phyloP scores from a whole-genome alignment of 2,329 filamentous ascomycete genomes.

The Alternaria gansuensis region DNA sequence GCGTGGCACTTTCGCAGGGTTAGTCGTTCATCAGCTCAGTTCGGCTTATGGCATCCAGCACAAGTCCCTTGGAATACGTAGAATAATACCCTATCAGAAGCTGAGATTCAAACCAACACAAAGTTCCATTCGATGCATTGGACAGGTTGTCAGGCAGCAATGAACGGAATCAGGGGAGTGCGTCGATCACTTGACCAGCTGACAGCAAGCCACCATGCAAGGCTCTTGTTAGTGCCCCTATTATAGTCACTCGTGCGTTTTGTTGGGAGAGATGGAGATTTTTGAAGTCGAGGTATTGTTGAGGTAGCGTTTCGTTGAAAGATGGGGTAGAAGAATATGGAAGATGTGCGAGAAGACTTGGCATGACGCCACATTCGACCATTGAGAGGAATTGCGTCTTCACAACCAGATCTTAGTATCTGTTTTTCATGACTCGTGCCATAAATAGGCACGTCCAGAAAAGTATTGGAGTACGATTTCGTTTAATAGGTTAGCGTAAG shows the following conservation, averaged over 20 bases:
- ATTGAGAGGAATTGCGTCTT: not conserved
- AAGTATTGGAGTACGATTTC: not conserved
- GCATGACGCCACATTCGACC: not conserved
- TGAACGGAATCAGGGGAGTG: not conserved
- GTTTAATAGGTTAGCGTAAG: not conserved
- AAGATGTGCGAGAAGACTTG: not conserved
- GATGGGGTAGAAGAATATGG: not conserved
- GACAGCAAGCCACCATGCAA: conserved; percentile 4
- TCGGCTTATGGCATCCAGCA: not conserved
- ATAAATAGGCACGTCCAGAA: not conserved
- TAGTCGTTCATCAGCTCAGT: not conserved
- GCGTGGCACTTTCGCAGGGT: fast-evolving
- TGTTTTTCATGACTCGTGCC: not conserved
- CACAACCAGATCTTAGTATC: not conserved
- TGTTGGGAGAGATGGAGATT: not conserved
- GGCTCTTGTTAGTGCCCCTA: not conserved
- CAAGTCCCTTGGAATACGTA: not conserved
- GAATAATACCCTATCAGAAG: not conserved
- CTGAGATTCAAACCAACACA: no score
- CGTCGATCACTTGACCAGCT: conserved; percentile 1
- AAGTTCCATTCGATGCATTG: not conserved
- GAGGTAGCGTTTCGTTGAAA: not conserved
- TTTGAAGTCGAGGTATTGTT: not conserved
- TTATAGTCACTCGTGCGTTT: not conserved
- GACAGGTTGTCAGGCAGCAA: not conserved